Conservation (phyloP, 2,329 filamentous ascomycete species). For the Colletotrichum sansevieriae region DNA sequence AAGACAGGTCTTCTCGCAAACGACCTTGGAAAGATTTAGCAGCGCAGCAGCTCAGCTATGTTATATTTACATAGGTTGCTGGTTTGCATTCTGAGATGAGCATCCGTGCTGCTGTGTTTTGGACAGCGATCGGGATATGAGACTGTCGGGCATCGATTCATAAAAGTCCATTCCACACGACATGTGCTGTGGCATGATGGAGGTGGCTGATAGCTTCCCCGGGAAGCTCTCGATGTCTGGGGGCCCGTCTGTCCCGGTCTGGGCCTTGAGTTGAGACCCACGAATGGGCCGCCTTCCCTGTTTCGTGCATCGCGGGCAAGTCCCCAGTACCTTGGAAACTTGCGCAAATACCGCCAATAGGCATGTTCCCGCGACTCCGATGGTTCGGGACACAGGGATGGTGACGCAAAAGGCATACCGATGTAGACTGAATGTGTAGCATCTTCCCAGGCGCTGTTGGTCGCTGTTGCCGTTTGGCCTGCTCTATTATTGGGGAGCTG, state of each 20-base stretch:
- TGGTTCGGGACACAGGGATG: conserved; percentile 35
- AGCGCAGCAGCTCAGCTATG: too few relatives aligned
- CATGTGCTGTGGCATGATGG: conserved; percentile 29
- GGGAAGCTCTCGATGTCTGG: conserved; percentile 22
- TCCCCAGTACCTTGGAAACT: conserved; percentile 37
- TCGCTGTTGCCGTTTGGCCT: conserved; percentile 17
- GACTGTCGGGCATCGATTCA: conserved; percentile 6
- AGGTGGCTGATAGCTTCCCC: conserved; percentile 28
- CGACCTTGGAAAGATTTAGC: too few relatives aligned
- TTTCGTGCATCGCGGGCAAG: conserved; percentile 34
- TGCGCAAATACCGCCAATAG: conserved; percentile 18
- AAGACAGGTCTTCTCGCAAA: too few relatives aligned
- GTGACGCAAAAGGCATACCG: conserved; percentile 38
- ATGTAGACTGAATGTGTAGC: conserved; percentile 14
- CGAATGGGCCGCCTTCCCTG: conserved; percentile 11
- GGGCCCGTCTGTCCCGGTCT: conserved; percentile 18
- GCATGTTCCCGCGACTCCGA: conserved; percentile 38
- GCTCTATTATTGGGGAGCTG: conserved; percentile 12
- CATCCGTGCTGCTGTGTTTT: too few relatives aligned
- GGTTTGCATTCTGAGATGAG: too few relatives aligned
- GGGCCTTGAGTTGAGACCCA: conserved; percentile 18
- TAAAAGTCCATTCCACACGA: conserved; percentile 17
- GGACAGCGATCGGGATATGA: not conserved
- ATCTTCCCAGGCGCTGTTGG: conserved; percentile 26
- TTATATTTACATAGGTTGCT: too few relatives aligned